Base-by-base conservation (phyloP, 768 basidiomycete species). In the Russula foetens region DNA sequence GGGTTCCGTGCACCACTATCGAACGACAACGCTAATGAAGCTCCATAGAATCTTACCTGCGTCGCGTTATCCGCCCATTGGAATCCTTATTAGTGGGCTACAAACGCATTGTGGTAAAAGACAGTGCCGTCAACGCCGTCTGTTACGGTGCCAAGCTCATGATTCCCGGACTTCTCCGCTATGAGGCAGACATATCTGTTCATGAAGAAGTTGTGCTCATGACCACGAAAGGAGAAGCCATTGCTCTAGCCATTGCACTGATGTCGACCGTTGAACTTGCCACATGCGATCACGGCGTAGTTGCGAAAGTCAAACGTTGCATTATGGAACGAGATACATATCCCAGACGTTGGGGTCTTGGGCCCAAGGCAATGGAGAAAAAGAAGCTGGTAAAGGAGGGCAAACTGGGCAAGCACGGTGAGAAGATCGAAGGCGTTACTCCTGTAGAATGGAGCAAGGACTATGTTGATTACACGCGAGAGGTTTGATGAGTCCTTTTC, bases 251-350 rank as follows among this genome's bases (percentile, higher is more conserved):
- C 59, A 86, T 96, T 65, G 92, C 95, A 21, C 93, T 96, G 71
- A 99, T 99, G 97, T 92, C 95, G 19, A 98, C 97, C 12, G 96
- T 96, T 60, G 97, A 99, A 72, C 85, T 99, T 52, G 90, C 93
- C 9, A 96, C 95, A 2, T 98, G 96, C 72, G 95, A 98, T 72
- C 96, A 99, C 70, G 97, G 97, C 49, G 92, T 99, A 59, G 96
- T 98, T 45, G 97, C 97, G 38, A 98, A 98, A 76, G 93, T 99
- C 70, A 99, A 99, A 77, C 81, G 97, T 53, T 98, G 96, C 71
- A 98, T 99, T 70, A 99, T 99, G 97, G 97, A 98, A 72, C 87
- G 96, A 39, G 97, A 99, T 73, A 90, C 92, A 21, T 99, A 99
- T 73, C 97, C 97, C 43, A 85, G 97, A 58, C 85, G 95, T 64